phyloP scores from a whole-genome alignment of 73 alveolate genomes.

The Paramecium biaurelia region DNA sequence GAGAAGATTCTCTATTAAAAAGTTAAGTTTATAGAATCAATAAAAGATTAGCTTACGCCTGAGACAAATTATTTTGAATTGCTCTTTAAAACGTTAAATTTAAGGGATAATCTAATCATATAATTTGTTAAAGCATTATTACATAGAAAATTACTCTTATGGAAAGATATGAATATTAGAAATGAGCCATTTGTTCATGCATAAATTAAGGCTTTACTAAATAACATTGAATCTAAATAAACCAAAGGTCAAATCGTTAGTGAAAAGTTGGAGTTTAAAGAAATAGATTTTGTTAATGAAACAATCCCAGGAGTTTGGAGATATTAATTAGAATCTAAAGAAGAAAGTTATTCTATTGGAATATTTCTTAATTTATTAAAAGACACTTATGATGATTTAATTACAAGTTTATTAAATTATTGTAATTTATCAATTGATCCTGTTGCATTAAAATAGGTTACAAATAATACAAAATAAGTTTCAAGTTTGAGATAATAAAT shows the following conservation, averaged over 20 bases:
- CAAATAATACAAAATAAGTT: not conserved
- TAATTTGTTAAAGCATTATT: not conserved
- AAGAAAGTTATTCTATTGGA: not conserved
- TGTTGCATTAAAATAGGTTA: not conserved
- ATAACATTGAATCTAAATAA: not conserved
- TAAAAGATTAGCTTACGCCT: not conserved
- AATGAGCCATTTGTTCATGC: slow-evolving; percentile 42
- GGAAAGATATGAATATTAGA: slow-evolving; percentile 25
- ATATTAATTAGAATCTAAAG: not conserved
- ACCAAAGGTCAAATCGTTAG: not conserved
- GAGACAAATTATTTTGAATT: slow-evolving; percentile 45
- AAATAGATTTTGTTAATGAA: not conserved
- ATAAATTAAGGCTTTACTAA: not conserved
- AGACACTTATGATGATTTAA: slow-evolving; percentile 5
- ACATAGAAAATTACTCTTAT: slow-evolving; percentile 16
- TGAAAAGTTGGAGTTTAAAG: slow-evolving; percentile 25
- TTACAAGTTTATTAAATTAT: slow-evolving; percentile 25
- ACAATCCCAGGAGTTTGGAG: slow-evolving; percentile 17
- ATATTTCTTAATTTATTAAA: not conserved
- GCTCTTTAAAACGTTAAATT: not conserved
- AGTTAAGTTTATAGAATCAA: not conserved
- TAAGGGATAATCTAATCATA: slow-evolving; percentile 1
- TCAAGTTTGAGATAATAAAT: slow-evolving; percentile 7
- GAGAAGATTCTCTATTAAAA: slow-evolving; percentile 25
- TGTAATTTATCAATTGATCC: not conserved